Conservation (phyloP, 2,329 filamentous ascomycete genomes). For the Nigrospora osmanthi region DNA sequence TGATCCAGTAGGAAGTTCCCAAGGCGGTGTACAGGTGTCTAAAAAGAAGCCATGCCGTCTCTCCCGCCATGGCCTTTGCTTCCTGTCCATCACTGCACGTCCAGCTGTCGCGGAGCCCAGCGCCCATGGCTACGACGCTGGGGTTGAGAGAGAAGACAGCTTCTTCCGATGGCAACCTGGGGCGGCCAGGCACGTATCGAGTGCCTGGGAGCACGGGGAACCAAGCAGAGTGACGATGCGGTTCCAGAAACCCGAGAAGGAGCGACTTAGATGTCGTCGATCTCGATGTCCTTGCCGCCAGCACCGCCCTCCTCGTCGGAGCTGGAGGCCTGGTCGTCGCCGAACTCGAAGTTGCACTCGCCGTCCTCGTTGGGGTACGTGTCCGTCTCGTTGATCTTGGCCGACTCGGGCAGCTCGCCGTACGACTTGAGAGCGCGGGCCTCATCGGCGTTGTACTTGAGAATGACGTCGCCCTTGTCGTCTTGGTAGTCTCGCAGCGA, state of each 20-base stretch:
- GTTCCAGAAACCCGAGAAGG: not conserved
- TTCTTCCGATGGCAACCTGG: slow-evolving; percentile 9
- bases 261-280: slow-evolving; percentile 78
- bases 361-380: slow-evolving; percentile 90
- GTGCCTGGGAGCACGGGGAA: not conserved
- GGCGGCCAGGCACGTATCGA: too few relatives aligned
- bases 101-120: slow-evolving; percentile 40
- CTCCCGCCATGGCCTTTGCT: slow-evolving; percentile 45
- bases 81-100: slow-evolving; percentile 12
- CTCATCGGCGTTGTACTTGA: slow-evolving; percentile 95
- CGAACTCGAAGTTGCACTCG: slow-evolving; percentile 97
- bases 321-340: slow-evolving; percentile 73
- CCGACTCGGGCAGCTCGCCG: slow-evolving; percentile 91
- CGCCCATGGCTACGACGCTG: slow-evolving; percentile 1
- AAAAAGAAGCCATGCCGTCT: slow-evolving; percentile 46
- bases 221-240: slow-evolving; percentile 4
- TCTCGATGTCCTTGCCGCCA: slow-evolving; percentile 69
- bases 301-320: slow-evolving; percentile 44
- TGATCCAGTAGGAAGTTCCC: too few relatives aligned
- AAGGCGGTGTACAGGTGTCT: not conserved
- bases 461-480: slow-evolving; percentile 87
- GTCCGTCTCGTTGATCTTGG: slow-evolving; percentile 99
- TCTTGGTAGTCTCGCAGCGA: slow-evolving; percentile 90
- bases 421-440: slow-evolving; percentile 93
- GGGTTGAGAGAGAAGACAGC: slow-evolving; percentile 53